Conservation (phyloP, 495 filamentous ascomycete genomes). For the Neurospora africana region DNA sequence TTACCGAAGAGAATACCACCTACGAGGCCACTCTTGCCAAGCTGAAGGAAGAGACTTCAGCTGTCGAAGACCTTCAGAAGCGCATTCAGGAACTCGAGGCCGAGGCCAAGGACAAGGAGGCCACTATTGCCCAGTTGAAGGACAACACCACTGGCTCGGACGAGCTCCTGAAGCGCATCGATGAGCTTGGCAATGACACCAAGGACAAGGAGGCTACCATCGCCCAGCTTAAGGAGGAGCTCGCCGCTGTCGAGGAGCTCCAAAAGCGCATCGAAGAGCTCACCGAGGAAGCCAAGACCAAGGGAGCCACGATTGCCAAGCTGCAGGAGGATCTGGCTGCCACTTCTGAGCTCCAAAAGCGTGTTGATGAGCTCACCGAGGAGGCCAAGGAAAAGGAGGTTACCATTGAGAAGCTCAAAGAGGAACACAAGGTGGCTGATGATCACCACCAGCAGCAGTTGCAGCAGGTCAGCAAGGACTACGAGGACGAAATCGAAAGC, state of each 20-base stretch:
- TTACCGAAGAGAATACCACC: slow-evolving; percentile 27
- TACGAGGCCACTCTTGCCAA: slow-evolving; percentile 33
- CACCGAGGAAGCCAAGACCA: slow-evolving; percentile 34
- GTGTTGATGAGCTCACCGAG: slow-evolving; percentile 27
- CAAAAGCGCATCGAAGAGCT: slow-evolving; percentile 37
- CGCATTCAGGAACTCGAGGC: slow-evolving; percentile 31
- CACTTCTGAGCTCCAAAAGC: slow-evolving; percentile 30
- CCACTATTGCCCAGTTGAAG: slow-evolving; percentile 27
- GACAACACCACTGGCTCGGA: slow-evolving; percentile 32
- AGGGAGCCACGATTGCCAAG: slow-evolving; percentile 29
- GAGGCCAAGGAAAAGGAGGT: slow-evolving; percentile 28
- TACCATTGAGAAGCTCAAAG: slow-evolving; percentile 26
- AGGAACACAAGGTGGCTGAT: slow-evolving; percentile 30
- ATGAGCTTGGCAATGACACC: slow-evolving; percentile 27
- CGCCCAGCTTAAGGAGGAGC: slow-evolving; percentile 30
- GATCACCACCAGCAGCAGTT: slow-evolving; percentile 41
- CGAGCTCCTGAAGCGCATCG: slow-evolving; percentile 17
- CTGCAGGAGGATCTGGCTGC: slow-evolving; percentile 36
- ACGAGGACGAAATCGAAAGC: slow-evolving; percentile 45
- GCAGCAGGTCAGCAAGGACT: slow-evolving; percentile 40
- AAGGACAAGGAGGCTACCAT: slow-evolving; percentile 23
- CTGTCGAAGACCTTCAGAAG: slow-evolving; percentile 28
- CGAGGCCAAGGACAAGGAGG: slow-evolving; percentile 30
- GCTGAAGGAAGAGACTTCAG: slow-evolving; percentile 36
- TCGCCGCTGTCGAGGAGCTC: slow-evolving; percentile 33